Conservation (phyloP, 768 basidiomycete species). For the Rubroboletus pulcherrimus region DNA sequence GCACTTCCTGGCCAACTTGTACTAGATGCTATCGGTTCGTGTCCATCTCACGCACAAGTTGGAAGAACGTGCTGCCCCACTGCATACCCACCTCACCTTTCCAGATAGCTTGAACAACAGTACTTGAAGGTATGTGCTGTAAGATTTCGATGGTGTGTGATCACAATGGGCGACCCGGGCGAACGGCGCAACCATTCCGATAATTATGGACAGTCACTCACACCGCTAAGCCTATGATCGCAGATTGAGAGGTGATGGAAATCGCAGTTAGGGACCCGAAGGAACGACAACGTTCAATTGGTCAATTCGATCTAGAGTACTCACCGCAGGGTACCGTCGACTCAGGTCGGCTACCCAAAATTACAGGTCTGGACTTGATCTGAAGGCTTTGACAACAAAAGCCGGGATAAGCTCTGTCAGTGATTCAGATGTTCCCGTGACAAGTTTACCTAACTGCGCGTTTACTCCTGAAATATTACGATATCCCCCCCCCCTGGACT, state of each 20-base stretch:
- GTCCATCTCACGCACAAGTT: not conserved
- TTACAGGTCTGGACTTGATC: not conserved
- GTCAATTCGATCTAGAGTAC: not conserved
- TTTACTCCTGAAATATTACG: constrained; percentile 1
- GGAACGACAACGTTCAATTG: not conserved
- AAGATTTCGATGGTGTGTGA: no score
- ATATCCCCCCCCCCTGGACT: not conserved
- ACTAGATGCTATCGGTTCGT: not conserved
- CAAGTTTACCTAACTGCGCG: constrained; percentile 12
- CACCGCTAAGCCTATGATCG: constrained; percentile 5
- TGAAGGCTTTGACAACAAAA: not conserved
- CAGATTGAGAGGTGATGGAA: constrained; percentile 15
- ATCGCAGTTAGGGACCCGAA: not conserved
- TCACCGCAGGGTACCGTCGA: not conserved
- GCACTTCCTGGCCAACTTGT: not conserved
- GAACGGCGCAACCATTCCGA: not conserved
- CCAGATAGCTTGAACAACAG: not conserved
- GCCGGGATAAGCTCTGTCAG: not conserved
- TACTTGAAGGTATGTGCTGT: not conserved
- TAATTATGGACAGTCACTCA: not conserved
- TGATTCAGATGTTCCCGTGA: not conserved
- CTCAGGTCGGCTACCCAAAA: not conserved
- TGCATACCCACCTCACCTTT: not conserved
- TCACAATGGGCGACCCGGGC: no score
- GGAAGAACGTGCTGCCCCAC: not conserved